Evolutionary conservation across 495 filamentous ascomycete genomes (phyloP), one percentile per base, ranked within the genome.

Genomic region (Hyaloscypha finlandica): DNA sequence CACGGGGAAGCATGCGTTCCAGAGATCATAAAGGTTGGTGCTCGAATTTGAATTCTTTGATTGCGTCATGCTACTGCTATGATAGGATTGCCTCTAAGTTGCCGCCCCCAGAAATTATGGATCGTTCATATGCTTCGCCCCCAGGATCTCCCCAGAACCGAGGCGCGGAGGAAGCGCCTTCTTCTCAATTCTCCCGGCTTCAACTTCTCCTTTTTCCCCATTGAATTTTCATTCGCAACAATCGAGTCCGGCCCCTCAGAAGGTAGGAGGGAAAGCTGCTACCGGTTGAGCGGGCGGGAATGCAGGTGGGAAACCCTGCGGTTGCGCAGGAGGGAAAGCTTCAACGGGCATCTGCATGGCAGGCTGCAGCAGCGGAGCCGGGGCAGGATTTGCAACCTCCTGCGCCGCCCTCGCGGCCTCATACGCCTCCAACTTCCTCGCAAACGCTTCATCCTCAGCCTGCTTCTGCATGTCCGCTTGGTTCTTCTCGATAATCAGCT

Each of bases 401-500:
- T 48, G 9, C 16, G 42, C 42, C 16, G 16, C 9, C 16, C 42
- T 48, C 42, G 42, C 42, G 4, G 42, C 42, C 42, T 48, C 42
- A 48, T 48, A 48, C 16, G 8, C 8, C 42, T 48, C 42, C 42
- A 48, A 19, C 42, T 19, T 48, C 42, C 42, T 48, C 42, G 42
- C 42, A 12, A 48, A 19, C 4, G 8, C 42, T 19, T 14, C 16
- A 19, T 48, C 42, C 42, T 48, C 42, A 19, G 42, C 42, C 16
- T 48, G 42, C 42, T 48, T 48, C 42, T 37, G 30, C 32, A 20
- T 35, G 11, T 59, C 56, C 1, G 56, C 56, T 2, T 25, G 22
- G 22, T 59, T 31, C 32, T 59, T 59, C 29, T 30, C 29, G 22
- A 37, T 37, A 20, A 61, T 61, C 37, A 39, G 79, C 61, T 76